phyloP scores from a whole-genome alignment of 2,329 filamentous ascomycete genomes.

The Fusarium denticulatum region DNA sequence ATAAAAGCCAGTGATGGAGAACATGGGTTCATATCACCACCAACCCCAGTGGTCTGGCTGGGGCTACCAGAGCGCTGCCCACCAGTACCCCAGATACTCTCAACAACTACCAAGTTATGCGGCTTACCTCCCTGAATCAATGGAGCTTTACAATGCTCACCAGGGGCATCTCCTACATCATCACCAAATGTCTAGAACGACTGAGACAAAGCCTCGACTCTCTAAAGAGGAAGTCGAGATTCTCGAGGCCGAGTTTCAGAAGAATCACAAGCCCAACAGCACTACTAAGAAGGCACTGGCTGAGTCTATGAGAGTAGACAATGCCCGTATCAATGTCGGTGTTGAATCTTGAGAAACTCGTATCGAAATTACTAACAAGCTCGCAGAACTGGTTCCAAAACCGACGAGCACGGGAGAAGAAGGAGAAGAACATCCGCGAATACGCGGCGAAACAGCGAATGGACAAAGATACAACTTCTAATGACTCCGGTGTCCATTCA shows the following conservation, averaged over 20 bases:
- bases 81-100: conserved; percentile 47
- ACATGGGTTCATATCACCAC: conserved; percentile 49
- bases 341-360: background rate
- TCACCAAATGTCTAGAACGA: conserved; percentile 53
- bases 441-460: conserved; percentile 52
- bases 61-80: conserved; percentile 45
- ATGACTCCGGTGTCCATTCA: conserved; percentile 40
- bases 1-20: conserved; percentile 35
- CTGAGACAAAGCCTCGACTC: conserved; percentile 62
- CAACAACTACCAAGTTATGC: conserved; percentile 49
- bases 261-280: conserved; percentile 72
- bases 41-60: conserved; percentile 51
- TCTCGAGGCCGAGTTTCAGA: conserved; percentile 69
- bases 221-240: conserved; percentile 69
- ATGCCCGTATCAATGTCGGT: conserved; percentile 70
- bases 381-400: conserved; percentile 76
- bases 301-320: conserved; percentile 69
- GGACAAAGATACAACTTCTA: conserved; percentile 47
- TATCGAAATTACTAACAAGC: conserved; percentile 45
- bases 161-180: conserved; percentile 51
- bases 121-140: conserved; percentile 51
- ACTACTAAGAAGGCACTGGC: conserved; percentile 69
- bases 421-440: conserved; percentile 64
- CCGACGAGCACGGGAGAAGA: conserved; percentile 71
- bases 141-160: conserved; percentile 51